Base-by-base conservation (phyloP, 2,329 filamentous ascomycete genomes). In the Whalleya microplaca region DNA sequence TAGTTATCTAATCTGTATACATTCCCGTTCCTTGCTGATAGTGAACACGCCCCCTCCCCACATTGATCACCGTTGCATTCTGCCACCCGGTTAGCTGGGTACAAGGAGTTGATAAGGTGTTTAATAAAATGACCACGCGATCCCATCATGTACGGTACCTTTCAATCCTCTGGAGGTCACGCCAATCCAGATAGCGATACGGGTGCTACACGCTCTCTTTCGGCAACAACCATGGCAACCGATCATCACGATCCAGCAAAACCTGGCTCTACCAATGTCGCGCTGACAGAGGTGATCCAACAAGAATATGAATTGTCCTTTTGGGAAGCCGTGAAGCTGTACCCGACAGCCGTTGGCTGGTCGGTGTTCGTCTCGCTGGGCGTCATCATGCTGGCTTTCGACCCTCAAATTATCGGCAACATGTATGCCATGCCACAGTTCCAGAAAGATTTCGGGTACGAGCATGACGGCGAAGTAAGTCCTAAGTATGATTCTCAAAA, bases 301-400 rank as follows among this genome's bases (percentile, higher is more conserved):
- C 65, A 72, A 3, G 78, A 80, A 61, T 75, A 76, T 60, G 66
- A 66, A 43, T 60, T 78, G 48, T 67, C 66, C 21, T 78, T 81
- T 60, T 53, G 66, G 49, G 63, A 79, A 37, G 77, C 78, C 0
- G 64, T 75, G 52, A 70, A 66, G 50, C 69, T 78, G 37, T 80
- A 80, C 56, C 78, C 78, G 14, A 72, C 73, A 21, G 77, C 78
- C 7, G 76, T 80, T 19, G 73, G 68, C 16, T 87, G 84, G 84
- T 84, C 82, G 7, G 74, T 79, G 42, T 85, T 84, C 64, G 83
- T 87, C 61, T 84, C 80, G 3, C 72, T 85, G 2, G 82, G 82
- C 6, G 80, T 86, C 40, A 81, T 86, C 60, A 86, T 86, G 82
- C 69, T 81, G 42, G 84, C 84, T 3, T 89, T 88, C 64, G 85